Evolutionary conservation across 148 eudicot species (phyloP), one percentile per base, ranked within the genome.

Genomic region (Bassia scoparia): DNA sequence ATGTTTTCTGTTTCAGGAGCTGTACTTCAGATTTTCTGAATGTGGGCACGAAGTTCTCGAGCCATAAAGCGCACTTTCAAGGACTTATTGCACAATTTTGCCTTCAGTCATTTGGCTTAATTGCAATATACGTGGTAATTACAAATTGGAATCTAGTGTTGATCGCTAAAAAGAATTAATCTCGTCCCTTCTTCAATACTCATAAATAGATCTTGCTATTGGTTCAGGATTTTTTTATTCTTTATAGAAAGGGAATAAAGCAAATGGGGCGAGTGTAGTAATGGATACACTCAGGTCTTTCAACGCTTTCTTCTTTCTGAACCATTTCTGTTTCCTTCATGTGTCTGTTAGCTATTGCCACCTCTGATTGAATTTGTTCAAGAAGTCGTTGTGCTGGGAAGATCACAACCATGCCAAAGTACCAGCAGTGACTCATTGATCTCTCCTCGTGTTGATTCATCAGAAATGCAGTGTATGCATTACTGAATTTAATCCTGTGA

Each of bases 361-460:
- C 81, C 92, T 95, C 38, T 95, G 98, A 86, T 95, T 77, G 98
- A 95, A 82, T 95, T 91, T 85, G 91, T 91, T 43, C 88, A 96
- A 70, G 98, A 95, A 84, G 90, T 95, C 97, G 97, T 79, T 95
- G 97, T 95, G 86, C 78, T 95, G 98, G 98, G 98, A 95, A 80
- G 98, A 95, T 95, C 89, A 37, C 97, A 91, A 60, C 90, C 93
- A 75, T 95, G 69, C 98, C 97, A 27, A 87, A 80, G 88, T 88
- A 85, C 86, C 86, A 68, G 73, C 49, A 77, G 64, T 67, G 88
- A 88, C 60, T 70, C 71, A 87, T 95, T 76, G 91, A 91, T 84
- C 84, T 95, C 29, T 89, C 98, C 35, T 89, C 93, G 33, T 91
- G 97, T 86, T 95, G 85, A 85, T 91, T 70, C 81, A 95, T 71